Evolutionary conservation across 441 rosid genomes (phyloP).

Genomic region (Manihot esculenta): DNA sequence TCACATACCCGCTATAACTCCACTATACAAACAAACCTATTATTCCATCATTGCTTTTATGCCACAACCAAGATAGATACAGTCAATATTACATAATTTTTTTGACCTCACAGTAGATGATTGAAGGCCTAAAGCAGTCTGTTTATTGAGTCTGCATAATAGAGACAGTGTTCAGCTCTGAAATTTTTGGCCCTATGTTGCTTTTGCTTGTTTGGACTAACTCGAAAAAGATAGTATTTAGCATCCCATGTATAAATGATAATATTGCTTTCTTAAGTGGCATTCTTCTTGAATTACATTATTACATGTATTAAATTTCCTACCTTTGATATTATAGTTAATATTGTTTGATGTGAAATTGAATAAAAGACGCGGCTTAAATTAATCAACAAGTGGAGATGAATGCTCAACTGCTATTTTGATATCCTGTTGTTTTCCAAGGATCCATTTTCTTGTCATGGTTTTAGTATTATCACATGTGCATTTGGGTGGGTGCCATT

Average conservation of each 20-base stretch:
- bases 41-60: too few relatives aligned
- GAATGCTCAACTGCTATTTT: not conserved
- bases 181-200: not conserved
- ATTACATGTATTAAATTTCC: not conserved
- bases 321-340: not conserved
- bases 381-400: not conserved
- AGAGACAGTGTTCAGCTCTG: not conserved
- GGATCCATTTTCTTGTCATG: not conserved
- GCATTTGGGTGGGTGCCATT: not conserved
- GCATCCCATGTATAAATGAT: not conserved
- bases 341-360: not conserved
- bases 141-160: not conserved
- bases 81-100: not conserved
- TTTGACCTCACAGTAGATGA: not conserved
- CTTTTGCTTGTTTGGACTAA: not conserved
- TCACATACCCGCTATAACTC: too few relatives aligned
- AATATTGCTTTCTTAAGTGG: not conserved
- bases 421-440: not conserved
- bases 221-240: not conserved
- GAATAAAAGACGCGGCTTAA: too few relatives aligned
- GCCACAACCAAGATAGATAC: too few relatives aligned
- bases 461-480: not conserved
- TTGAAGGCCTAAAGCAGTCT: not conserved
- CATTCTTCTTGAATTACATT: not conserved
- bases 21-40: too few relatives aligned